phyloP scores from a whole-genome alignment of 2,329 filamentous ascomycete species.

The Stachybotrys elegans region DNA sequence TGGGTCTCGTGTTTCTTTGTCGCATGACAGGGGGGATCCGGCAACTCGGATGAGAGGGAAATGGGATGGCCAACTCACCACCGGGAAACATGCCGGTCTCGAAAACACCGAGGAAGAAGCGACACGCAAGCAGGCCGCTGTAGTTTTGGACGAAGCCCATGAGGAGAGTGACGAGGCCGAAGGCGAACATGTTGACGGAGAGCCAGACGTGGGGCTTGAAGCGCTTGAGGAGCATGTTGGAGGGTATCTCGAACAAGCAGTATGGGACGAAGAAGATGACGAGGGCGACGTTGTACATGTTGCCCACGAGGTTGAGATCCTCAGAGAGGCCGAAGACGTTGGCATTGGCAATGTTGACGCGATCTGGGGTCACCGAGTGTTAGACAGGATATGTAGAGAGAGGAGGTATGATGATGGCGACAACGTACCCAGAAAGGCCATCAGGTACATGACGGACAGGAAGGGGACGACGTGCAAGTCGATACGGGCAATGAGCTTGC shows the following conservation, averaged over 20 bases:
- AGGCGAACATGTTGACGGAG: slow-evolving; percentile 77
- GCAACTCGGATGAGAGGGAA: background rate
- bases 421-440: slow-evolving; percentile 56
- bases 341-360: slow-evolving; percentile 78
- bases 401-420: background rate
- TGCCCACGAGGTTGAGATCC: slow-evolving; percentile 55
- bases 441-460: slow-evolving; percentile 65
- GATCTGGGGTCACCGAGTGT: slow-evolving; percentile 30
- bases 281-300: slow-evolving; percentile 68
- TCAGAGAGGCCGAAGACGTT: slow-evolving; percentile 58
- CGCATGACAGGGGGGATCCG: too few relatives aligned
- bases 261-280: slow-evolving; percentile 83
- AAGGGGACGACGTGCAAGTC: slow-evolving; percentile 69
- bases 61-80: slow-evolving; percentile 15
- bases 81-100: slow-evolving; percentile 67
- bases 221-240: slow-evolving; percentile 61
- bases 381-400: background rate
- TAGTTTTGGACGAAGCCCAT: slow-evolving; percentile 79
- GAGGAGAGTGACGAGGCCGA: slow-evolving; percentile 68
- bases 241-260: slow-evolving; percentile 65
- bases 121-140: slow-evolving; percentile 67
- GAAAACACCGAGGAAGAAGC: slow-evolving; percentile 79
- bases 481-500: slow-evolving; percentile 62
- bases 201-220: slow-evolving; percentile 64
- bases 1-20: too few relatives aligned